Conservation (phyloP, 2,329 filamentous ascomycete genomes). For the Xylaria sp. region DNA sequence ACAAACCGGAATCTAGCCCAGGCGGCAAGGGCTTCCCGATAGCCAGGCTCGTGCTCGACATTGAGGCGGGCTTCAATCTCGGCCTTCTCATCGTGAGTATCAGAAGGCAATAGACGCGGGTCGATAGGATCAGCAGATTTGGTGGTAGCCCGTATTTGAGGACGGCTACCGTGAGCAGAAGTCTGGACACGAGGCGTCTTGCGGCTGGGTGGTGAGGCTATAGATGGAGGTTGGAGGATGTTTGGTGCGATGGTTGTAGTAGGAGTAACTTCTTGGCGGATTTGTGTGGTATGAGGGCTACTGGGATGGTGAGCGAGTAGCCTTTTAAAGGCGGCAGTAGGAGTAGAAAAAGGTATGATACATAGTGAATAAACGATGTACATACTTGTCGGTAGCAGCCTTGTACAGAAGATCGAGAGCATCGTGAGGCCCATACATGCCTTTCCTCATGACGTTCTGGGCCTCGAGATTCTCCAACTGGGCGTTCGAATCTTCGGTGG, state of each 20-base stretch:
- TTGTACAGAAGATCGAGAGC: constrained; percentile 92
- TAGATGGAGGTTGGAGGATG: constrained; percentile 44
- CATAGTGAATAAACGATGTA: constrained; percentile 38
- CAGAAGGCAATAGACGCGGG: constrained; percentile 46
- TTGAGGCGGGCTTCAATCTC: constrained; percentile 60
- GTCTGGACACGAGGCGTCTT: constrained; percentile 41
- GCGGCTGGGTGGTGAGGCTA: constrained; percentile 40
- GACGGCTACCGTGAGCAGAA: constrained; percentile 41
- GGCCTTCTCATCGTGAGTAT: constrained; percentile 42
- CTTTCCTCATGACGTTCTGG: constrained; percentile 71
- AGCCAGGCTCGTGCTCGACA: constrained; percentile 63
- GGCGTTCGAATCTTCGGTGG: constrained; percentile 66
- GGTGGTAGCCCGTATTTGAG: constrained; percentile 40
- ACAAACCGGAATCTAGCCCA: constrained; percentile 95
- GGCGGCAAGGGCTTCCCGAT: constrained; percentile 79
- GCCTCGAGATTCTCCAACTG: constrained; percentile 74
- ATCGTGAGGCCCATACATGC: constrained; percentile 91
- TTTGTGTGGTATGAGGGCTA: constrained; percentile 47
- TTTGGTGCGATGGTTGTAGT: constrained; percentile 44
- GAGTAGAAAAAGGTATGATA: constrained; percentile 28
- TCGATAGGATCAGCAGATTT: constrained; percentile 50
- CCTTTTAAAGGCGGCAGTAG: not conserved
- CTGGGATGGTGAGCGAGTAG: constrained; percentile 40
- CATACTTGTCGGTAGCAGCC: constrained; percentile 75
- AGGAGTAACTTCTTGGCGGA: constrained; percentile 42